Percentiles rank a stretch among this genome's conserved stretches.
phyloP scores from a whole-genome alignment of 441 rosid genomes.

The Brassica hybrid region DNA sequence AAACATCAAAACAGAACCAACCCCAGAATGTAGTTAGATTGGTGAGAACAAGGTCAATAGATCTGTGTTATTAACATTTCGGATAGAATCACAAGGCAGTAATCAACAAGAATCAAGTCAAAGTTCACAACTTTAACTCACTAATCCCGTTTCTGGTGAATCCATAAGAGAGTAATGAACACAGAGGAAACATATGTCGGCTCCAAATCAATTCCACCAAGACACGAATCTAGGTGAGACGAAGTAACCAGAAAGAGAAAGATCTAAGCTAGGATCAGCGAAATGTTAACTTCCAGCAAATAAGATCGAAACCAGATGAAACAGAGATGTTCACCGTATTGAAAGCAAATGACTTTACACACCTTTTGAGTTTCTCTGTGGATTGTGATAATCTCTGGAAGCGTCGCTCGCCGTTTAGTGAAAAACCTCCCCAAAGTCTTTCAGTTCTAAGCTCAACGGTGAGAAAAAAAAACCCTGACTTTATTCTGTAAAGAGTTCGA shows the following conservation, averaged over 20 bases:
- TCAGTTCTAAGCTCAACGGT: background rate
- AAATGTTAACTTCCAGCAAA: slow-evolving; percentile 2
- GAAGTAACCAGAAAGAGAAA: too few relatives aligned
- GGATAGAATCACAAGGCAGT: background rate
- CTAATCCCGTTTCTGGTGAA: background rate
- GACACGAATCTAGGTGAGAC: too few relatives aligned
- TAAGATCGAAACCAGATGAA: background rate
- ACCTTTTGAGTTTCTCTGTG: slow-evolving; percentile 14
- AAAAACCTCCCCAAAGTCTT: slow-evolving; percentile 13
- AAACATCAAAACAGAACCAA: background rate
- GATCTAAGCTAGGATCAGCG: background rate
- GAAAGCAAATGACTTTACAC: slow-evolving; percentile 18
- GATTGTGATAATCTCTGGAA: slow-evolving; percentile 27
- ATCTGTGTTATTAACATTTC: background rate
- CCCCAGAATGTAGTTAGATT: too few relatives aligned
- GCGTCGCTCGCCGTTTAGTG: slow-evolving; percentile 5
- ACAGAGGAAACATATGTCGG: background rate
- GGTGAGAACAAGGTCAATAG: too few relatives aligned
- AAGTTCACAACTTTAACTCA: slow-evolving; percentile 24
- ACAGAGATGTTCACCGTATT: background rate
- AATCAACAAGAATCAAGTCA: slow-evolving; percentile 26
- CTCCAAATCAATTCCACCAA: slow-evolving; percentile 8
- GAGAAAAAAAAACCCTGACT: slow-evolving; percentile 8
- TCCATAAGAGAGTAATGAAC: slow-evolving; percentile 6
- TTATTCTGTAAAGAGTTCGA: slow-evolving; percentile 15